Evolutionary conservation across 2,329 filamentous ascomycete genomes (phyloP).

Genomic region (Claviceps quebecensis): DNA sequence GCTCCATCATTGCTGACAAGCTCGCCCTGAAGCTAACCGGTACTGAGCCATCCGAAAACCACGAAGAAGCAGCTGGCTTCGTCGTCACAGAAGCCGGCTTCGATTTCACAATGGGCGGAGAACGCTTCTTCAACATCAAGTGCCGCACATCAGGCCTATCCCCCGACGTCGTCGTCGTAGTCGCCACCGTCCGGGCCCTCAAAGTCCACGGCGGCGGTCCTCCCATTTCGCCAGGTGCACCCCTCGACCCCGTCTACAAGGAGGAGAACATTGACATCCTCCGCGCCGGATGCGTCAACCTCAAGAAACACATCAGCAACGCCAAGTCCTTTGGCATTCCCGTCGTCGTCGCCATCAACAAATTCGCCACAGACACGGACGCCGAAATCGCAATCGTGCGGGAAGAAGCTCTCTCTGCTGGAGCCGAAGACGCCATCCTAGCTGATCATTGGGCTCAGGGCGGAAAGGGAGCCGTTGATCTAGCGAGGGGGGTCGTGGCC

Average conservation of each 20-base stretch:
- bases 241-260: constrained; percentile 78
- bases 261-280: constrained; percentile 90
- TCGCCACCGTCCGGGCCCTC: constrained; percentile 86
- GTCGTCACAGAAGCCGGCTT: constrained; percentile 96
- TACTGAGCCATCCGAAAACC: constrained; percentile 81
- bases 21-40: constrained; percentile 91
- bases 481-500: constrained; percentile 74
- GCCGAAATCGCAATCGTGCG: constrained; percentile 81
- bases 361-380: constrained; percentile 84
- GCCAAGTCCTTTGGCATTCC: constrained; percentile 81
- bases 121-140: constrained; percentile 99
- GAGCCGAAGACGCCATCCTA: constrained; percentile 83
- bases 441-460: constrained; percentile 97
- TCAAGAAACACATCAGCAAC: constrained; percentile 89
- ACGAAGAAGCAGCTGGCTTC: constrained; percentile 71
- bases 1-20: constrained; percentile 87
- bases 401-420: constrained; percentile 81
- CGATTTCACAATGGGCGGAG: constrained; percentile 98
- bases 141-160: constrained; percentile 86
- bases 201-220: constrained; percentile 96
- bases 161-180: constrained; percentile 86
- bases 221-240: constrained; percentile 75
- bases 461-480: constrained; percentile 75
- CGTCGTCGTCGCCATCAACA: constrained; percentile 94
- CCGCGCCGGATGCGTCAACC: constrained; percentile 79